A percentile compares a stretch with the other conserved stretches of the same genome.
These are phyloP conservation scores for Capsaspora owczarzaki DNA, from an alignment of 78 protist genomes.

Conservation along the genomic window DNA sequence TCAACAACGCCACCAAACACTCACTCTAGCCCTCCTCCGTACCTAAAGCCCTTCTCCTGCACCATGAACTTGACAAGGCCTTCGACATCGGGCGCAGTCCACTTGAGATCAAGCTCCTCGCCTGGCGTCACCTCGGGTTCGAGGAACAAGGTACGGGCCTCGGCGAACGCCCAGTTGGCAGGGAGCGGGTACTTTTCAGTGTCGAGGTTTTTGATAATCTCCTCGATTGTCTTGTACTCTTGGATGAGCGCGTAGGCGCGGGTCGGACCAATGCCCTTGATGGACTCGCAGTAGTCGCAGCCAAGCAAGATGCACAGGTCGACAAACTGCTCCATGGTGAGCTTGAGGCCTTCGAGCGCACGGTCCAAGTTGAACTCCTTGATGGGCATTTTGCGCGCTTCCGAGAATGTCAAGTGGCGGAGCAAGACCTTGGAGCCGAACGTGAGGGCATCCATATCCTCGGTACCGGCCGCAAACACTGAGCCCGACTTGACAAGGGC, in stretches of 20 bases:
- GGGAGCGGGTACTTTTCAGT: constrained; percentile 56
- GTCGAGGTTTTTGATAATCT: constrained; percentile 54
- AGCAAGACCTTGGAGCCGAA: constrained; percentile 70
- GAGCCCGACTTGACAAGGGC: constrained; percentile 53
- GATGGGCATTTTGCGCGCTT: constrained; percentile 75
- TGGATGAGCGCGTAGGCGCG: constrained; percentile 52
- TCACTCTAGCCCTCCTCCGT: background rate
- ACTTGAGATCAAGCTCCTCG: constrained; percentile 10
- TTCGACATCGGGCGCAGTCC: constrained; percentile 13
- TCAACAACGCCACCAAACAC: background rate
- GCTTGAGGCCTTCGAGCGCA: constrained; percentile 55
- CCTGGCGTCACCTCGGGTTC: constrained; percentile 58
- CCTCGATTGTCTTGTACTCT: constrained; percentile 58
- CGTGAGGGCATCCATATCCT: constrained; percentile 97
- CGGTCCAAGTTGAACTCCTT: constrained; percentile 54
- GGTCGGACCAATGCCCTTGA: constrained; percentile 81
- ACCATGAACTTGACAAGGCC: constrained; percentile 14
- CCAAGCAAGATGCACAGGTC: constrained; percentile 93
- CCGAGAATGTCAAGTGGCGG: constrained; percentile 73
- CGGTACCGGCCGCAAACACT: constrained; percentile 86
- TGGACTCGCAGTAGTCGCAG: constrained; percentile 85
- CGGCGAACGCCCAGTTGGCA: constrained; percentile 52
- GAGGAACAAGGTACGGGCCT: constrained; percentile 68
- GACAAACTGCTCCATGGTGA: constrained; percentile 81
- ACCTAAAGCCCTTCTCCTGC: constrained; percentile 19